Percentiles rank a stretch among this genome's conserved stretches.
Conservation (phyloP, 768 basidiomycete species). For the Tricholoma matsutake region DNA sequence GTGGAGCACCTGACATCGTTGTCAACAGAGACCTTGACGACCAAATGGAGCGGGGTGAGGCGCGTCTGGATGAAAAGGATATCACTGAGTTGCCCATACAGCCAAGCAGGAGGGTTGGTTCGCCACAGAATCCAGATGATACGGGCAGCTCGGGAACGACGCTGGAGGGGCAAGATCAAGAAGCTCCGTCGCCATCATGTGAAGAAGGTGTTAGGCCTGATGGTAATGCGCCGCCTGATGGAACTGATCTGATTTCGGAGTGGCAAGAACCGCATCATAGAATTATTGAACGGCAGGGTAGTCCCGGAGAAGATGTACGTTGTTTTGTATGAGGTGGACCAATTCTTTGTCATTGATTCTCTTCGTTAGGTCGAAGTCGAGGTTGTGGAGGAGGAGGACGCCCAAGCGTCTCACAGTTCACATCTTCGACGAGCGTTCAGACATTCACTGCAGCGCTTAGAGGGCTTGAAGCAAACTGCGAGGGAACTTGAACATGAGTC, state of each 20-base stretch:
- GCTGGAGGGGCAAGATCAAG: conserved; percentile 7
- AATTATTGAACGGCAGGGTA: conserved; percentile 57
- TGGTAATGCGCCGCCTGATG: conserved; percentile 37
- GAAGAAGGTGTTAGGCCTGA: conserved; percentile 22
- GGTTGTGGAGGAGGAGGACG: conserved; percentile 43
- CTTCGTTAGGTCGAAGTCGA: conserved; percentile 57
- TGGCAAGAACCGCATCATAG: conserved; percentile 72
- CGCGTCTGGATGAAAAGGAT: conserved; percentile 10
- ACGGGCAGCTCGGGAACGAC: conserved; percentile 12
- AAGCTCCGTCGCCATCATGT: conserved; percentile 8
- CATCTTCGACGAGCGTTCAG: conserved; percentile 8
- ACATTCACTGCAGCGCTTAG: conserved; percentile 9
- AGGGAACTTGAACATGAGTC: conserved; percentile 7
- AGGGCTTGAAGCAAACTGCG: conserved; percentile 8
- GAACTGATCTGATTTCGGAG: conserved; percentile 41
- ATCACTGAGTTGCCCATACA: conserved; percentile 7
- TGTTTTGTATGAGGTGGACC: neutral
- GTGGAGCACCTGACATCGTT: conserved; percentile 68
- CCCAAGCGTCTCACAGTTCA: conserved; percentile 6
- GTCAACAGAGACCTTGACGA: conserved; percentile 75
- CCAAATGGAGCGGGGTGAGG: conserved; percentile 41
- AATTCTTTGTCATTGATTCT: neutral
- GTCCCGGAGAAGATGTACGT: conserved; percentile 68
- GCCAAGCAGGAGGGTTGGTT: conserved; percentile 13
- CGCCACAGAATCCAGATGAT: conserved; percentile 10